Evolutionary conservation across 306 rosid species (phyloP).

Genomic region (Vigna trinervia): DNA sequence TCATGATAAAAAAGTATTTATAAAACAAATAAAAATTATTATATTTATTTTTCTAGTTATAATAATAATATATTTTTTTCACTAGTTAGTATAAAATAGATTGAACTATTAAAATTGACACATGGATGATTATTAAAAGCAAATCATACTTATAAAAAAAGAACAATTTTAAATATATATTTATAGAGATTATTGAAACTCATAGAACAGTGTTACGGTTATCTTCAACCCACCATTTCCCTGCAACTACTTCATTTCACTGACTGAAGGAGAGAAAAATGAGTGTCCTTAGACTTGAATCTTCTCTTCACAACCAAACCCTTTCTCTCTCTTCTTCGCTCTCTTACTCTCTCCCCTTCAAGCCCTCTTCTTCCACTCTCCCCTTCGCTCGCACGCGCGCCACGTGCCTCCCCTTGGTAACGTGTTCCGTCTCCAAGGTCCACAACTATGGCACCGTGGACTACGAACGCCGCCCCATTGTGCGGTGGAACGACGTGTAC

Average conservation of each 20-base stretch:
- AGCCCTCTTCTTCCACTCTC: not conserved
- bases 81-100: too few relatives aligned
- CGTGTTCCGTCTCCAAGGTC: slow-evolving; percentile 66
- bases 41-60: too few relatives aligned
- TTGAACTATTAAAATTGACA: too few relatives aligned
- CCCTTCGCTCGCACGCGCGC: not conserved
- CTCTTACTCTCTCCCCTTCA: slow-evolving; percentile 45
- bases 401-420: slow-evolving; percentile 23
- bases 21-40: too few relatives aligned
- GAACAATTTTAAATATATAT: too few relatives aligned
- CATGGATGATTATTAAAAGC: too few relatives aligned
- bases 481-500: slow-evolving; percentile 72
- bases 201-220: too few relatives aligned
- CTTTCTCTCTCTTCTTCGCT: slow-evolving; percentile 60
- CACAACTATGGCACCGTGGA: slow-evolving; percentile 79
- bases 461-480: slow-evolving; percentile 67
- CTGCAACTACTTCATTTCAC: not conserved
- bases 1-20: too few relatives aligned
- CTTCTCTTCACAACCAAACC: slow-evolving; percentile 56
- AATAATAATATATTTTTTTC: too few relatives aligned
- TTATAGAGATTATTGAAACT: too few relatives aligned
- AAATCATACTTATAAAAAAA: too few relatives aligned
- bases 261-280: not conserved
- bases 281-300: slow-evolving; percentile 64
- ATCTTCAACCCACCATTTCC: slow-evolving; percentile 19